Conservation (phyloP, 257 asterid genomes). For the Scutellaria baicalensis region DNA sequence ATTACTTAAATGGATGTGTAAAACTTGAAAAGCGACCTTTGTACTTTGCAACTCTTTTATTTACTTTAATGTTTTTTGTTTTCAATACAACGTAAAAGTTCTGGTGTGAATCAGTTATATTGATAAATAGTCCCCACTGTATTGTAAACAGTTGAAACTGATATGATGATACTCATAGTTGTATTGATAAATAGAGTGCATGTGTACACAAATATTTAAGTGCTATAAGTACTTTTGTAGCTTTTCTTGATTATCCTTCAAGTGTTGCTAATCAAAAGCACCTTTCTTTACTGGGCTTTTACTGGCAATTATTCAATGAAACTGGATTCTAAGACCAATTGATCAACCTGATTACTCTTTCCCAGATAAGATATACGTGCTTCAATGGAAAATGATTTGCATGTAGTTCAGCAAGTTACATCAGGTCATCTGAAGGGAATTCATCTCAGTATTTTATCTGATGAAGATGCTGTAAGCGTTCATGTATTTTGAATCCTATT, state of each 20-base stretch:
- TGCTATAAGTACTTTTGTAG: background rate
- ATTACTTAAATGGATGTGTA: background rate
- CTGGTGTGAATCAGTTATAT: background rate
- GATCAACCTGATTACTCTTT: conserved; percentile 4
- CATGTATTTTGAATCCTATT: background rate
- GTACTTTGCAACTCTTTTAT: background rate
- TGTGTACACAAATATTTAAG: background rate
- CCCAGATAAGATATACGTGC: conserved; percentile 22
- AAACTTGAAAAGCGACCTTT: background rate
- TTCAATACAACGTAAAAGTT: background rate
- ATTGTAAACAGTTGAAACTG: background rate
- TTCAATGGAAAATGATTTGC: conserved; percentile 48
- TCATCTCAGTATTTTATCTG: conserved; percentile 51
- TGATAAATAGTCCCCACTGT: background rate
- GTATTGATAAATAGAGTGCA: background rate
- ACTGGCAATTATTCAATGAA: background rate
- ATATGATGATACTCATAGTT: background rate
- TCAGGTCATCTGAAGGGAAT: conserved; percentile 50
- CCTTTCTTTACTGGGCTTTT: background rate
- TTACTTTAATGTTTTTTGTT: background rate
- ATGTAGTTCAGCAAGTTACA: conserved; percentile 36
- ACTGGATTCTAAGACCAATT: background rate
- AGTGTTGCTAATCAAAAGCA: background rate
- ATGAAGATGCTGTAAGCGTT: conserved; percentile 77
- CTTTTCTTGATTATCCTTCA: conserved; percentile 1